Percentiles rank a stretch among this genome's conserved stretches.
Conservation (phyloP, 345 rosid genomes). For the Angophora floribunda region DNA sequence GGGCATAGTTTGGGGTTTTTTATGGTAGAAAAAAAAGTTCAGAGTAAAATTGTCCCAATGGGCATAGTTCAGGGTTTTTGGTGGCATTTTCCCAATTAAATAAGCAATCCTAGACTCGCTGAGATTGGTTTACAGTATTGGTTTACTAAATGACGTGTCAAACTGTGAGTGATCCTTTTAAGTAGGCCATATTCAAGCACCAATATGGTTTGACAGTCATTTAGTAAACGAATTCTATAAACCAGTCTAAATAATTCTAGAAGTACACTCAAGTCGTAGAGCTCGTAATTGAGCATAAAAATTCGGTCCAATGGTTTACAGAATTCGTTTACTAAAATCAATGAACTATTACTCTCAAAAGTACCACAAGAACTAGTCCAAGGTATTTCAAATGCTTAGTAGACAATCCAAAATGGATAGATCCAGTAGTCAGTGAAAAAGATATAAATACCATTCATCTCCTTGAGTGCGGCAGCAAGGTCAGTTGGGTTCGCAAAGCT, state of each 20-base stretch:
- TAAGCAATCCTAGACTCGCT: neutral
- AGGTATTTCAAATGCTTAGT: neutral
- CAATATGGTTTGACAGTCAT: neutral
- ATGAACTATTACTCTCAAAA: neutral
- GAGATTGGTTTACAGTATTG: neutral
- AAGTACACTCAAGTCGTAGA: neutral
- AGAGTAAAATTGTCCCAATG: too few species aligned
- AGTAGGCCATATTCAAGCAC: neutral
- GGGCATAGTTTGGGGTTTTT: too few species aligned
- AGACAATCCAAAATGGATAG: neutral
- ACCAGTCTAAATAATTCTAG: neutral
- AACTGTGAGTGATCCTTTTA: neutral
- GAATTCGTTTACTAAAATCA: neutral
- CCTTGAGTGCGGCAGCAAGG: constrained; percentile 85
- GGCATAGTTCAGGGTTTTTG: too few species aligned
- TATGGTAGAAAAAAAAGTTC: too few species aligned
- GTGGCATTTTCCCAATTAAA: too few species aligned
- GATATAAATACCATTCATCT: constrained; percentile 71
- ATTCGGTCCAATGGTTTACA: neutral
- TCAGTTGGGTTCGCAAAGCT: constrained; percentile 87
- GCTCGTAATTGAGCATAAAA: neutral
- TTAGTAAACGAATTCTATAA: neutral
- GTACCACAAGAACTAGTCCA: neutral
- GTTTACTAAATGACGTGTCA: neutral
- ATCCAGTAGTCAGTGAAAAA: neutral